These are phyloP conservation scores for Fraxinus cuspidata DNA, from an alignment of 257 asterid genomes.

Conservation along the genomic window DNA sequence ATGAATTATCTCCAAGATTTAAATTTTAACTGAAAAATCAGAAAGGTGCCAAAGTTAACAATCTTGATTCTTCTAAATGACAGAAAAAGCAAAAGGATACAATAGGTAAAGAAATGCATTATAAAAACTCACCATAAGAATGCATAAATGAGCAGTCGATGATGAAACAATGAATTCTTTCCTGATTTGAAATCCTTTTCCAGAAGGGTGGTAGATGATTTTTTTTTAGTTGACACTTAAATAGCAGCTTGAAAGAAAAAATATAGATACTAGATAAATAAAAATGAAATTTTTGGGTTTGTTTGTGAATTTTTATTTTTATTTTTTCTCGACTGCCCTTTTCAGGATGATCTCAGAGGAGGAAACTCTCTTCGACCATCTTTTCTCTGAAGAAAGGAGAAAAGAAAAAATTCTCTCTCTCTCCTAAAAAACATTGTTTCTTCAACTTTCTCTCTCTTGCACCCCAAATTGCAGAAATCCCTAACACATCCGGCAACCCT, in stretches of 20 bases:
- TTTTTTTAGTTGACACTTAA: slow-evolving; percentile 8
- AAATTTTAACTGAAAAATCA: slow-evolving; percentile 41
- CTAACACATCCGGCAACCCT: neutral
- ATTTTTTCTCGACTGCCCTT: slow-evolving; percentile 56
- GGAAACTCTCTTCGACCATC: slow-evolving; percentile 79
- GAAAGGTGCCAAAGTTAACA: slow-evolving; percentile 12
- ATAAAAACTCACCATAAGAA: slow-evolving; percentile 39
- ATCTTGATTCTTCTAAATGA: slow-evolving; percentile 29
- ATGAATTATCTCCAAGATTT: slow-evolving; percentile 43
- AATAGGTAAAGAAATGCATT: slow-evolving; percentile 32
- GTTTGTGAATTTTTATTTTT: slow-evolving; percentile 5
- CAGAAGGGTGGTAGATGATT: slow-evolving; percentile 21
- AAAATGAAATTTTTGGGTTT: slow-evolving; percentile 6
- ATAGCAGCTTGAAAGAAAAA: slow-evolving; percentile 26
- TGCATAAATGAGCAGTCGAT: slow-evolving; percentile 40
- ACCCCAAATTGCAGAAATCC: neutral
- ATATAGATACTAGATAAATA: slow-evolving; percentile 1
- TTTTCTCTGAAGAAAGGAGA: slow-evolving; percentile 67
- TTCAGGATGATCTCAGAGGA: slow-evolving; percentile 86
- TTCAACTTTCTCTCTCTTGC: slow-evolving; percentile 34
- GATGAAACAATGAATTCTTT: neutral
- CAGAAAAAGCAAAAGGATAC: slow-evolving; percentile 29
- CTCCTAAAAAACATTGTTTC: neutral
- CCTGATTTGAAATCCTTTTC: slow-evolving; percentile 11
- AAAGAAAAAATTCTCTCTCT: slow-evolving; percentile 43